Conservation (phyloP, 768 basidiomycete genomes). For the Suillus bovinus region DNA sequence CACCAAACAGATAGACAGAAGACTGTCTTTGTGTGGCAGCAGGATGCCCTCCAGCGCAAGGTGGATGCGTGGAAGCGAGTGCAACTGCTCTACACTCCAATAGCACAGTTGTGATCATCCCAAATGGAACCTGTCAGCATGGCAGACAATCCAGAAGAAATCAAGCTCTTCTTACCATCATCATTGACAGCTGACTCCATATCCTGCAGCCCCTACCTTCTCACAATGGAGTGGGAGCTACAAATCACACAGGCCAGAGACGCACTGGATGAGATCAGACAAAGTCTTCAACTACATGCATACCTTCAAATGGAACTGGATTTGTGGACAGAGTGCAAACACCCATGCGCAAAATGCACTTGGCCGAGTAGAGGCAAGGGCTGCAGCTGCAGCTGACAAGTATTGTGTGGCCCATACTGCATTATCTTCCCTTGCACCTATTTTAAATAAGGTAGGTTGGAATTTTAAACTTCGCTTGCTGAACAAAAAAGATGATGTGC, state of each 20-base stretch:
- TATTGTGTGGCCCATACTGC: conserved; percentile 15
- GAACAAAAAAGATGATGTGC: background rate
- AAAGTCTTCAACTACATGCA: conserved; percentile 13
- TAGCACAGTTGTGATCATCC: background rate
- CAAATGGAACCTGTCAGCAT: background rate
- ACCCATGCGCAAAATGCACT: conserved; percentile 12
- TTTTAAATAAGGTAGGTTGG: conserved; percentile 4
- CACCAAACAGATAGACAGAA: conserved; percentile 30
- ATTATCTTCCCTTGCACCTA: background rate
- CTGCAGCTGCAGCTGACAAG: background rate
- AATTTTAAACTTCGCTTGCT: background rate
- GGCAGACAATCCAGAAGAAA: background rate
- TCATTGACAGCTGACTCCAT: background rate
- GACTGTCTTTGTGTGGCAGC: conserved; percentile 25
- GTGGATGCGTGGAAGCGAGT: conserved; percentile 31
- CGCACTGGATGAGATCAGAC: conserved; percentile 8
- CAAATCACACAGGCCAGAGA: background rate
- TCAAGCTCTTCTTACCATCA: background rate
- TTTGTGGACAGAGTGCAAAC: conserved; percentile 13
- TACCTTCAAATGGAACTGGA: conserved; percentile 15
- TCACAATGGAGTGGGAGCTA: conserved; percentile 6
- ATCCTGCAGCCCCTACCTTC: background rate
- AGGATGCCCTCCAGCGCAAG: conserved; percentile 19
- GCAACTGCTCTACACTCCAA: conserved; percentile 14
- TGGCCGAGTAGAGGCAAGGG: conserved; percentile 10